Evolutionary conservation across 2,329 filamentous ascomycete genomes (phyloP).

Genomic region (Endocalyx cinctus): DNA sequence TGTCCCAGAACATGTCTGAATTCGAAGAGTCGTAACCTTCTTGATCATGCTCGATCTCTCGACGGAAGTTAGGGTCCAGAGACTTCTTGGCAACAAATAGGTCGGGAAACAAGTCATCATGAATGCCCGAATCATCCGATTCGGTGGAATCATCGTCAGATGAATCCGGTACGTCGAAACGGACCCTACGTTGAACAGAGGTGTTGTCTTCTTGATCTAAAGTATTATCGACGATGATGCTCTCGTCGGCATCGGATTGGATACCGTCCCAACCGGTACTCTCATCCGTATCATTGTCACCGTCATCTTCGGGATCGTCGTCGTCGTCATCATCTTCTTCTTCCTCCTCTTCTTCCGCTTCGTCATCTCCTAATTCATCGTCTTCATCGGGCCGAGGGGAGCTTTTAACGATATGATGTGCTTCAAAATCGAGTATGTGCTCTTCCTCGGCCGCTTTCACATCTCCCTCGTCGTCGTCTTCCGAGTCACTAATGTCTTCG

Average conservation of each 20-base stretch:
- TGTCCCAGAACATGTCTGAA: conserved; percentile 61
- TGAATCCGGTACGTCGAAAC: conserved; percentile 63
- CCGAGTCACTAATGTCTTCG: conserved; percentile 74
- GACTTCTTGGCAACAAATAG: conserved; percentile 73
- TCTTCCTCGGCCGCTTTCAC: conserved; percentile 74
- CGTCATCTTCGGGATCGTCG: conserved; percentile 38
- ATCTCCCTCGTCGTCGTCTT: conserved; percentile 73
- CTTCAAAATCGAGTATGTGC: conserved; percentile 55
- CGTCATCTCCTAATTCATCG: conserved; percentile 35
- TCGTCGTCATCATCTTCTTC: conserved; percentile 31
- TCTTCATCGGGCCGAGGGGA: conserved; percentile 48
- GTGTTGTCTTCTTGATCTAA: conserved; percentile 20
- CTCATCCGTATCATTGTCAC: conserved; percentile 36
- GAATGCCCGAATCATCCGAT: conserved; percentile 55
- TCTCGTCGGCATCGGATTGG: conserved; percentile 37
- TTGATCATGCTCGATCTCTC: conserved; percentile 67
- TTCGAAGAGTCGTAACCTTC: conserved; percentile 50
- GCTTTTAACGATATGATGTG: conserved; percentile 31
- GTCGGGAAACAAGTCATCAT: conserved; percentile 64
- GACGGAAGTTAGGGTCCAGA: conserved; percentile 67
- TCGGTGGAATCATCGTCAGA: conserved; percentile 65
- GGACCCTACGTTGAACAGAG: conserved; percentile 60
- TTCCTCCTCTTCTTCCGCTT: conserved; percentile 35
- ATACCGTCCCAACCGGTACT: conserved; percentile 53
- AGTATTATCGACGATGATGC: conserved; percentile 37